phyloP scores from a whole-genome alignment of 208 protist genomes.

The Trypanosoma melophagium region DNA sequence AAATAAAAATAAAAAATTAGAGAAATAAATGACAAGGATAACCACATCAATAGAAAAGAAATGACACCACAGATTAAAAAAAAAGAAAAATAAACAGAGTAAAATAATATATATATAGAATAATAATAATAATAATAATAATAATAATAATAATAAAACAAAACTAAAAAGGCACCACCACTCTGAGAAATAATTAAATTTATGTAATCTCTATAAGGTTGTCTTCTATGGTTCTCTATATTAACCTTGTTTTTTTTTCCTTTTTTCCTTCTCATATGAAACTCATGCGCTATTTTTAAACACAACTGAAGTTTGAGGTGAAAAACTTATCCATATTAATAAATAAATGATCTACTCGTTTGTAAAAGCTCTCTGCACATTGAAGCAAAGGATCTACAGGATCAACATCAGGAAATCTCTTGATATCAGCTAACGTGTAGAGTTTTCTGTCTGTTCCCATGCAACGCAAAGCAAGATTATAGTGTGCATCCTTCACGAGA shows the following conservation, averaged over 20 bases:
- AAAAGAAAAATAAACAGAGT: constrained; percentile 16
- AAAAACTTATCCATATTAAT: constrained; percentile 73
- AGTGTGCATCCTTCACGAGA: constrained; percentile 62
- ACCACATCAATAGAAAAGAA: no score
- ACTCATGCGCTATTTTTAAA: background rate
- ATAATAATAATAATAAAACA: background rate
- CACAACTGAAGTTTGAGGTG: background rate
- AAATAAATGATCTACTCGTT: constrained; percentile 82
- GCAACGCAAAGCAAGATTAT: constrained; percentile 65
- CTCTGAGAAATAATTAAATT: background rate
- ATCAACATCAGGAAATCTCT: constrained; percentile 33
- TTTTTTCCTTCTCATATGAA: background rate
- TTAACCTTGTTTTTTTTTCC: background rate
- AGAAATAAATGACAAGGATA: constrained; percentile 4
- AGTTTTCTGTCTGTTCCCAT: constrained; percentile 56
- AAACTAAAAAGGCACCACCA: background rate
- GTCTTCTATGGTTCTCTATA: background rate
- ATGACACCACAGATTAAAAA: background rate
- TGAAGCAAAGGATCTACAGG: constrained; percentile 74
- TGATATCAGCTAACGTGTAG: constrained; percentile 59
- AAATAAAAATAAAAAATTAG: constrained; percentile 10
- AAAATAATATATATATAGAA: constrained; percentile 5
- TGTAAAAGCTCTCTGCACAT: constrained; percentile 80
- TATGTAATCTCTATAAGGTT: background rate
- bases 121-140: constrained; percentile 1